phyloP scores from a whole-genome alignment of 306 rosid species.

The Biancaea sappan region DNA sequence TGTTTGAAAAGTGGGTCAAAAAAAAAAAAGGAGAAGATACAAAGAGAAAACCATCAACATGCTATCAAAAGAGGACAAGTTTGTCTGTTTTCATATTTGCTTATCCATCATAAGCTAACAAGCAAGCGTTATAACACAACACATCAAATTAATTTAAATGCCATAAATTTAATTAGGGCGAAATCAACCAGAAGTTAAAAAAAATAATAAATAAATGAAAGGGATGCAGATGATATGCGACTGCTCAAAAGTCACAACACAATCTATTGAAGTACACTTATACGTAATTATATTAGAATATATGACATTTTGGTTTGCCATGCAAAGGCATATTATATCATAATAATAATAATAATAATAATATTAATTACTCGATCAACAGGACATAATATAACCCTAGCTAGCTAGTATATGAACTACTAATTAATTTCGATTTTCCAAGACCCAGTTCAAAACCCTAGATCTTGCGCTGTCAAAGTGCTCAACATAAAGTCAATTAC shows the following conservation, averaged over 20 bases:
- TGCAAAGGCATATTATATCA: conserved; percentile 72
- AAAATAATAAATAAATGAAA: too few relatives aligned
- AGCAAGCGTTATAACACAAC: neutral
- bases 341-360: conserved; percentile 28
- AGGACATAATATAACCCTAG: conserved; percentile 30
- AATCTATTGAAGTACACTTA: conserved; percentile 39
- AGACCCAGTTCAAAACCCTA: conserved; percentile 60
- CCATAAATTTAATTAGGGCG: conserved; percentile 16
- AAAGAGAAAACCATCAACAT: conserved; percentile 30
- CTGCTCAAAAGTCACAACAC: conserved; percentile 29
- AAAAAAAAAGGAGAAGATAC: conserved; percentile 32
- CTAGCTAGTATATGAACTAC: neutral
- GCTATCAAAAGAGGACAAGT: conserved; percentile 40
- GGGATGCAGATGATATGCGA: neutral
- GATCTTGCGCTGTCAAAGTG: conserved; percentile 33
- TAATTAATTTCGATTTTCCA: conserved; percentile 7
- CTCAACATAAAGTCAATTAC: conserved; percentile 47
- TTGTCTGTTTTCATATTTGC: conserved; percentile 31
- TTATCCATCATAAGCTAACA: conserved; percentile 32
- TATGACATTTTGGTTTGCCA: conserved; percentile 54
- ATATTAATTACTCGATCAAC: too few relatives aligned
- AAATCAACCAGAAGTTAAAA: neutral
- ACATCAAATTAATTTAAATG: neutral
- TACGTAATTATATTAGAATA: conserved; percentile 32
- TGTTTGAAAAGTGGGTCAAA: conserved; percentile 42